Percentiles rank a stretch among this genome's conserved stretches.
Conservation (phyloP, 768 basidiomycete species). For the Tulasnella sp. region DNA sequence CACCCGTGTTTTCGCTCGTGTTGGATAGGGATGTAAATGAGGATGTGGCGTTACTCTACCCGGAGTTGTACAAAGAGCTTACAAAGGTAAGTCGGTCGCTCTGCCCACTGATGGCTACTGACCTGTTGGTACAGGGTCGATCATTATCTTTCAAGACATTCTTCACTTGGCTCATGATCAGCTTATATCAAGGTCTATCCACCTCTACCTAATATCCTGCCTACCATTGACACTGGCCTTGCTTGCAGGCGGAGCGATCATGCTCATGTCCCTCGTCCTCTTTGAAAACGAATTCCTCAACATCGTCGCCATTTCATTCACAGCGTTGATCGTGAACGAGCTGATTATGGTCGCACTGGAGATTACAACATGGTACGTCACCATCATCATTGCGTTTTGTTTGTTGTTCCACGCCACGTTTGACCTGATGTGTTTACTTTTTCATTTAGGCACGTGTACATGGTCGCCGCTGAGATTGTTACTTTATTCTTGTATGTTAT, state of each 20-base stretch:
- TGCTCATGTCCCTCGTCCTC: constrained; percentile 91
- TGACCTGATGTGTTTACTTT: not conserved
- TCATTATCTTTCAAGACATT: constrained; percentile 95
- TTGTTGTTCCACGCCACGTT: not conserved
- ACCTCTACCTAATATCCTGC: not conserved
- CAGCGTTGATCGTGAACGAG: constrained; percentile 89
- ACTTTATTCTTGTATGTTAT: constrained; percentile 80
- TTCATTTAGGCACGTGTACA: constrained; percentile 70
- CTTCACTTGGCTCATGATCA: constrained; percentile 96
- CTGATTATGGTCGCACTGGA: constrained; percentile 98
- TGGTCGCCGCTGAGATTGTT: constrained; percentile 83
- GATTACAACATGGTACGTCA: constrained; percentile 81
- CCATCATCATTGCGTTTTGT: not conserved
- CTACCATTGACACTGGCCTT: not conserved
- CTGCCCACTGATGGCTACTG: not conserved
- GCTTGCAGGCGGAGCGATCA: constrained; percentile 77
- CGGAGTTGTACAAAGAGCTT: constrained; percentile 94
- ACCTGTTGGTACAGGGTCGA: constrained; percentile 52
- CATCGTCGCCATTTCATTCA: constrained; percentile 97
- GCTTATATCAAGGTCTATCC: constrained; percentile 78
- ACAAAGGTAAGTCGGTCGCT: constrained; percentile 53
- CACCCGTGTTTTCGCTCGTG: constrained; percentile 94
- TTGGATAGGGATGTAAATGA: constrained; percentile 93
- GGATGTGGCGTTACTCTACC: constrained; percentile 87
- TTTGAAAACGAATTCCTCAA: constrained; percentile 97